Base-by-base conservation (phyloP, 2,329 filamentous ascomycete genomes). In the Acephala macrosclerotiorum region DNA sequence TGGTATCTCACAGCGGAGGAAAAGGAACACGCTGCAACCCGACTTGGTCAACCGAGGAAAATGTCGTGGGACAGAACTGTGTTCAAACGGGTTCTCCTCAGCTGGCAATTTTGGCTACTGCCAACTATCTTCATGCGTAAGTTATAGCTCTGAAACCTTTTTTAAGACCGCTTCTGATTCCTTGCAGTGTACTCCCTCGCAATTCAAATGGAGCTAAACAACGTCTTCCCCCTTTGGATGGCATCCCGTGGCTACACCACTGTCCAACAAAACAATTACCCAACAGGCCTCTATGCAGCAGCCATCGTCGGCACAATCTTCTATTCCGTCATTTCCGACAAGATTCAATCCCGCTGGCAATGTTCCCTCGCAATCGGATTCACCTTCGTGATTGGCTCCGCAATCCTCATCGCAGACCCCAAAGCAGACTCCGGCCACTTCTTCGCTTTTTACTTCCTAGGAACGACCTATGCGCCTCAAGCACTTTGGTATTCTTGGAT, bases 401-500 rank as follows among this genome's bases (percentile, higher is more conserved):
- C 79, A 16, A 78, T 80, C 7, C 66, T 80, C 6, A 76, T 80
- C 25, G 73, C 77, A 6, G 69, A 76, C 14, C 77, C 78, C 1
- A 63, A 67, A 6, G 65, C 61, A 7, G 75, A 79, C 45, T 76
- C 75, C 0, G 79, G 75, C 36, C 77, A 80, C 63, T 82, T 82
- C 62, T 49, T 49, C 53, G 80, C 80, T 7, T 82, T 81, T 65
- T 82, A 81, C 67, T 69, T 81, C 0, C 75, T 82, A 1, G 80
- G 80, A 2, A 81, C 80, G 0, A 81, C 79, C 0, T 82, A 79
- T 61, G 80, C 80, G 1, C 80, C 80, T 0, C 80, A 82, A 63
- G 80, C 80, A 4, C 71, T 82, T 20, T 82, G 80, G 80, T 82
- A 82, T 67, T 78, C 79, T 0, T 82, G 80, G 80, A 81, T 82